Conservation (phyloP, 805 yeast genomes). For the Candida krabiensis region DNA sequence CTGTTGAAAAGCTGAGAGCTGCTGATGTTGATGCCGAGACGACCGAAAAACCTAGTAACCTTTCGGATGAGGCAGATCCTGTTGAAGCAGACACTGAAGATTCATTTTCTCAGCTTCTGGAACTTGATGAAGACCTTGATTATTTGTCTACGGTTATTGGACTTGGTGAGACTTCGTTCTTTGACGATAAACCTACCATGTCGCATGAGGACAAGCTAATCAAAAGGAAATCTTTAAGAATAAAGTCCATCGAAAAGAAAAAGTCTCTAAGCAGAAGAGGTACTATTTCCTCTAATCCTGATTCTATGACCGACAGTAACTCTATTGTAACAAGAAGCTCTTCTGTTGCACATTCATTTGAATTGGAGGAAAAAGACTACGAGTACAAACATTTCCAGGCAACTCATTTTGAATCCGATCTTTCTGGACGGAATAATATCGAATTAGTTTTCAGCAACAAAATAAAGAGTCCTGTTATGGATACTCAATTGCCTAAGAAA, state of each 20-base stretch:
- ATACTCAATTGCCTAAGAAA: conserved; percentile 1
- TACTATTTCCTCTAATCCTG: conserved; percentile 23
- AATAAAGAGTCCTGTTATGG: conserved; percentile 1
- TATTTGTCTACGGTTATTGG: conserved; percentile 40
- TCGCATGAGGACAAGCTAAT: conserved; percentile 29
- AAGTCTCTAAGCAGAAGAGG: conserved; percentile 33
- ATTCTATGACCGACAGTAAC: conserved; percentile 13
- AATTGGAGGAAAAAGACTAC: conserved; percentile 20
- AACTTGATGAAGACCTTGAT: conserved; percentile 33
- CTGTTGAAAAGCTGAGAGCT: background rate
- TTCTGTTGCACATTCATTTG: conserved; percentile 14
- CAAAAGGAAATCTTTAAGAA: conserved; percentile 34
- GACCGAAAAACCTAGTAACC: too few species aligned
- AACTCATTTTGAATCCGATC: conserved; percentile 9
- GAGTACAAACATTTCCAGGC: conserved; percentile 22
- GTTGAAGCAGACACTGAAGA: conserved; percentile 1
- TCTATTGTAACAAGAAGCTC: conserved; percentile 18
- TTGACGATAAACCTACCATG: conserved; percentile 21
- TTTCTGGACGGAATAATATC: conserved; percentile 4
- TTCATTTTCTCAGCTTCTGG: conserved; percentile 1
- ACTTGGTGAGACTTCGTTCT: conserved; percentile 41
- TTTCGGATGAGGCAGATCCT: background rate
- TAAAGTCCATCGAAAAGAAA: conserved; percentile 36
- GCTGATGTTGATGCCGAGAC: background rate
- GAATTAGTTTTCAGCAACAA: conserved; percentile 12